Evolutionary conservation across 495 filamentous ascomycete species (phyloP), one percentile per base, ranked within the genome.

Genomic region (Geoglossum glabrum): DNA sequence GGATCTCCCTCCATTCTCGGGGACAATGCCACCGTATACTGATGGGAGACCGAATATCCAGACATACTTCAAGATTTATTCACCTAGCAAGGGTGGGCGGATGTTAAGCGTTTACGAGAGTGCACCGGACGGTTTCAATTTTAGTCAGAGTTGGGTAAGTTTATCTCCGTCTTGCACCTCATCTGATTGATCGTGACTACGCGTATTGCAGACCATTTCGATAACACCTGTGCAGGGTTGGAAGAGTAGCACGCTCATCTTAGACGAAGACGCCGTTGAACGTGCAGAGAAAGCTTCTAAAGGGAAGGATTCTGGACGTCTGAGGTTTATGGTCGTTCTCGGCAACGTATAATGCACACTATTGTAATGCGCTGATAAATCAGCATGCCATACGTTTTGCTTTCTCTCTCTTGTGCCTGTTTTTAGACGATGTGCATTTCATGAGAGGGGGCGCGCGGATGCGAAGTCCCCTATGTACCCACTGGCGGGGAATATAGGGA

Each of bases 31-130:
- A 0, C 67, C 72, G 19, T 81, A 81, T 63, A 69, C 75, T 19
- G 78, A 81, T 59, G 67, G 67, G 8, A 67, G 78, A 6, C 77
- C 78, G 30, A 78, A 73, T 40, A 79, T 81, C 54, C 74, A 74
- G 63, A 81, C 78, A 3, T 81, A 81, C 64, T 81, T 81, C 65
- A 81, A 81, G 66, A 81, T 81, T 30, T 81, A 79, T 67, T 73
- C 68, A 27, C 79, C 78, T 0, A 73, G 69, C 23, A 76, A 75
- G 56, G 79, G 74, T 23, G 78, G 78, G 6, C 66, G 78, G 31
- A 72, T 79, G 69, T 63, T 81, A 58, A 74, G 70, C 55, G 75
- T 81, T 47, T 80, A 81, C 61, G 76, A 78, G 57, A 73, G 69
- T 57, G 75, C 76, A 17, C 78, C 78, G 17, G 78, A 81, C 64